phyloP scores from a whole-genome alignment of 1,284 basidiomycete genomes.

The Takashimella koratensis region DNA sequence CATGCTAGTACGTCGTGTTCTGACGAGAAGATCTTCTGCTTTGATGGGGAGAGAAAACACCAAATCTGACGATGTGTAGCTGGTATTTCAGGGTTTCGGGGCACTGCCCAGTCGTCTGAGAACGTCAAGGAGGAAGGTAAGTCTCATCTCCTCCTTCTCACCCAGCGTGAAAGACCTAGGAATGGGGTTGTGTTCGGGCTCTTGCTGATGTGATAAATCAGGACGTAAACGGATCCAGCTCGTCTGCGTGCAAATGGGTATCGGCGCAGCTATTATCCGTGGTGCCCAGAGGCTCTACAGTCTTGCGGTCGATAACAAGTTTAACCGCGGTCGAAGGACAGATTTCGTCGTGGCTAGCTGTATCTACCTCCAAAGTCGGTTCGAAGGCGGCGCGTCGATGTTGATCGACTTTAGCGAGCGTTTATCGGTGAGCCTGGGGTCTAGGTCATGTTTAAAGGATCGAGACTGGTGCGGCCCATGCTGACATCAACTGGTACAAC shows the following conservation, averaged over 20 bases:
- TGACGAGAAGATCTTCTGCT: background rate
- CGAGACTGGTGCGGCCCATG: background rate
- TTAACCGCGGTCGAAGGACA: slow-evolving; percentile 87
- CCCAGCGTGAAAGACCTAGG: background rate
- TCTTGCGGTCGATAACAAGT: slow-evolving; percentile 88
- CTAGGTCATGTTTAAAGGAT: background rate
- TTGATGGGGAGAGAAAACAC: background rate
- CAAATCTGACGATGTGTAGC: slow-evolving; percentile 13
- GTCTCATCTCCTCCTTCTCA: slow-evolving; percentile 7
- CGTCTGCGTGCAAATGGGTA: slow-evolving; percentile 70
- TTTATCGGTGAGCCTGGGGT: slow-evolving; percentile 61
- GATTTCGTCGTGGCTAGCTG: slow-evolving; percentile 94
- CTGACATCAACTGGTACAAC: background rate
- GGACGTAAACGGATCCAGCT: slow-evolving; percentile 77
- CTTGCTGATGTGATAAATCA: slow-evolving; percentile 35
- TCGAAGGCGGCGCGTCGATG: slow-evolving; percentile 87
- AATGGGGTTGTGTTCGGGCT: background rate
- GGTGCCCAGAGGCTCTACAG: slow-evolving; percentile 86
- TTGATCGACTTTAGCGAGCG: slow-evolving; percentile 96
- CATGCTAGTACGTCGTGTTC: slow-evolving; percentile 70
- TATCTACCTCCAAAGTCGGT: slow-evolving; percentile 88
- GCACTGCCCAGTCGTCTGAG: slow-evolving; percentile 25
- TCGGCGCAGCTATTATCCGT: slow-evolving; percentile 74
- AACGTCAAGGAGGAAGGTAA: slow-evolving; percentile 39
- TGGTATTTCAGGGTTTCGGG: slow-evolving; percentile 26